Evolutionary conservation across 2,329 filamentous ascomycete genomes (phyloP), one percentile per base, ranked within the genome.

Genomic region (Leptographium wingfieldii): DNA sequence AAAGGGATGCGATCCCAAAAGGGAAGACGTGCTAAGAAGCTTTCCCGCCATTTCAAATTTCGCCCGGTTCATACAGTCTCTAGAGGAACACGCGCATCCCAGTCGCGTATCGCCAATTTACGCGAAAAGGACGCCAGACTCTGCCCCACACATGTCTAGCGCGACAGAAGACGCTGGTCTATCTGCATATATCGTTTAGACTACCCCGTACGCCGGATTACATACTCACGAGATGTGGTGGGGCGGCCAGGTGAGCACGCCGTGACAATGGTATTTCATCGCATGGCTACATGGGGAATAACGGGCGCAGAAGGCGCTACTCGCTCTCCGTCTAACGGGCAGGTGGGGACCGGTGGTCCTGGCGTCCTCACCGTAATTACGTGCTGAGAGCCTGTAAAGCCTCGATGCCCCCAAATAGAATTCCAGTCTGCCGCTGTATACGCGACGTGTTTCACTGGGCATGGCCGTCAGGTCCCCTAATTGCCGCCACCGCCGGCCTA

Each of bases 41-140:
- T 40, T 35, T 16, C 43, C 57, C 58, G 52, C 27, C 55, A 49
- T 46, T 55, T 55, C 58, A 43, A 54, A 55, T 58, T 60, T 55
- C 52, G 43, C 16, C 43, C 4, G 14, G 19, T 14, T 43, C 27
- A 48, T 25, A 29, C 55, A 57, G 55, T 31, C 55, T 59, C 43
- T 38, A n/a, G 29, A 27, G 25, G 33, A 62, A 59, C 60, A 56
- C 60, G 58, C 58, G 16, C 40, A 22, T 55, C 63, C 61, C 59
- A 57, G 62, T 61, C 46, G 22, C 38, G 33, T 29, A 57, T 55
- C 31, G 52, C 51, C 61, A 53, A 61, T 62, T 63, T 59, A 64
- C 63, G 62, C 62, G 62, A 58, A 60, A 59, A 33, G 35, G 43
- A 38, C 10, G 29, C 35, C 48, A 51, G 12, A 14, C 22, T 27